These are phyloP conservation scores for Tritrichomonas musculus DNA, from an alignment of 208 protist genomes.

Conservation along the genomic window DNA sequence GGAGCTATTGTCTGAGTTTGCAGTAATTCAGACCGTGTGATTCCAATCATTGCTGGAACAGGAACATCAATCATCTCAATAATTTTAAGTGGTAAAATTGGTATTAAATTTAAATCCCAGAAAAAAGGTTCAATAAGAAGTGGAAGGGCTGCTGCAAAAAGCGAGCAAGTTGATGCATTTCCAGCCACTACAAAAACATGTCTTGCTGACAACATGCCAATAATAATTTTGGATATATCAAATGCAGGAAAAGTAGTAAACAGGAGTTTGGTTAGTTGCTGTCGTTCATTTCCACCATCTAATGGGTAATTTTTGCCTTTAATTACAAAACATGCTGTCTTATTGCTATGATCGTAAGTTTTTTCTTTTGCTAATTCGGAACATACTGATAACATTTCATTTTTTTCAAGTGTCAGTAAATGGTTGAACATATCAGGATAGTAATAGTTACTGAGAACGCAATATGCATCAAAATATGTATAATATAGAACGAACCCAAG, in stretches of 20 bases:
- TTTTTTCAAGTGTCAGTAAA: background rate
- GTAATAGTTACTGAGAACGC: background rate
- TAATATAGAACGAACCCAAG: background rate
- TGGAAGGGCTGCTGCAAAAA: background rate
- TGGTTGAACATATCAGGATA: background rate
- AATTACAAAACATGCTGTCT: no score
- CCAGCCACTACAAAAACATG: background rate
- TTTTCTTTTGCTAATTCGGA: no score
- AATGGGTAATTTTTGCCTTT: background rate
- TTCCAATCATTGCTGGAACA: background rate
- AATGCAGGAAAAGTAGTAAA: background rate
- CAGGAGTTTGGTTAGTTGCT: background rate
- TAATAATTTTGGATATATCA: constrained; percentile 13
- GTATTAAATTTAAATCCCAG: background rate
- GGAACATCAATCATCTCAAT: background rate
- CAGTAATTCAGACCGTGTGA: no score
- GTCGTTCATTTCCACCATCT: background rate
- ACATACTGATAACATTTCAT: background rate
- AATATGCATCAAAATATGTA: background rate
- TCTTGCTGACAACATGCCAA: background rate
- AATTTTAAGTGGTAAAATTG: background rate
- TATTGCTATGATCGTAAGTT: background rate
- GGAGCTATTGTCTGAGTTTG: no score
- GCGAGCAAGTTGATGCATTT: background rate
- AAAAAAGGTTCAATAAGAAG: background rate